These are phyloP conservation scores for Aspergillus latus DNA, from an alignment of 2,329 filamentous ascomycete species.

Conservation along the genomic window DNA sequence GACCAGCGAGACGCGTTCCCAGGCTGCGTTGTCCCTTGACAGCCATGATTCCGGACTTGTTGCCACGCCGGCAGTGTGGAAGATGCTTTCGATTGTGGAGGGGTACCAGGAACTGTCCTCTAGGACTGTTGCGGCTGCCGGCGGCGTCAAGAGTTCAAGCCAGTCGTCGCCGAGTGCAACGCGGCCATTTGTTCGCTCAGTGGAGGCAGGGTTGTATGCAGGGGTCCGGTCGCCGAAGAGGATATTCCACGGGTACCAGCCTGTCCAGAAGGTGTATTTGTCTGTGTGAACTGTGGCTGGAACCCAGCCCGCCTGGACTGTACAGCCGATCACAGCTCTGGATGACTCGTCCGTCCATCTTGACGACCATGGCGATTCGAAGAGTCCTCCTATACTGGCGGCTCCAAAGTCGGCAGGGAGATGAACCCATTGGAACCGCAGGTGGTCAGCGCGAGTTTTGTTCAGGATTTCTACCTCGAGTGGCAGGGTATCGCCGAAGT, in stretches of 20 bases:
- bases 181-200: not conserved
- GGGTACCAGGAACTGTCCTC: not conserved
- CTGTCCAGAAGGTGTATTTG: constrained; percentile 9
- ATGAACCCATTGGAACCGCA: constrained; percentile 7
- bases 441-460: not conserved
- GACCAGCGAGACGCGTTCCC: constrained; percentile 3
- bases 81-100: constrained; percentile 12
- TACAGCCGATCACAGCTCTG: constrained; percentile 9
- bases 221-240: constrained; percentile 8
- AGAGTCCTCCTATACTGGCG: constrained; percentile 7
- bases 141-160: constrained; percentile 6
- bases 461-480: not conserved
- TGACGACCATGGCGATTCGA: constrained; percentile 9
- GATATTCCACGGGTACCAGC: constrained; percentile 15
- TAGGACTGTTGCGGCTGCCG: not conserved
- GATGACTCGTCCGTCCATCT: not conserved
- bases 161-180: constrained; percentile 5
- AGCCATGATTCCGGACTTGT: not conserved
- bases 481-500: not conserved
- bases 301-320: constrained; percentile 12
- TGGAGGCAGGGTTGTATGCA: not conserved
- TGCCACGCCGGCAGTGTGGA: constrained; percentile 7
- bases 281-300: constrained; percentile 3
- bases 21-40: not conserved
- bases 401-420: constrained; percentile 2